Conservation (phyloP, 805 yeast genomes). For the Zygoascus flipseniorum region DNA sequence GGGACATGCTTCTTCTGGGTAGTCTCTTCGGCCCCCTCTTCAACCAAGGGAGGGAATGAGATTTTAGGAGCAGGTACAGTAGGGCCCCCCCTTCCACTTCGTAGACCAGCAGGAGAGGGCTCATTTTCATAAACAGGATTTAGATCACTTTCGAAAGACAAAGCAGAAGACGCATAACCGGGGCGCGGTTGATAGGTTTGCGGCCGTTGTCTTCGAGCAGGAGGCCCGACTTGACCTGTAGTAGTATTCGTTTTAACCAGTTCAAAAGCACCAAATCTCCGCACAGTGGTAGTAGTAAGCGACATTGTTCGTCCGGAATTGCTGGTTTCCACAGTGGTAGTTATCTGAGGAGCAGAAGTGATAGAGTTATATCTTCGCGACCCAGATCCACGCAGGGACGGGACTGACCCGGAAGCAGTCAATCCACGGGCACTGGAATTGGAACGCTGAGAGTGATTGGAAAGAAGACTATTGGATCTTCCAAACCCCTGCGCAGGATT, state of each 20-base stretch:
- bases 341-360: slow-evolving; percentile 1
- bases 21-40: not conserved
- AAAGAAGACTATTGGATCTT: not conserved
- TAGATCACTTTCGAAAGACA: slow-evolving; percentile 22
- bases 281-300: slow-evolving; percentile 30
- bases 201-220: slow-evolving; percentile 2
- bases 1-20: slow-evolving; percentile 14
- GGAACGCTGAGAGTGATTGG: not conserved
- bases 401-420: not conserved
- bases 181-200: slow-evolving; percentile 1
- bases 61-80: not conserved
- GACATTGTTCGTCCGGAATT: slow-evolving; percentile 29
- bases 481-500: slow-evolving; percentile 1
- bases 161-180: slow-evolving; percentile 16
- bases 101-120: not conserved
- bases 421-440: not conserved
- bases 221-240: slow-evolving; percentile 7
- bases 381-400: not conserved
- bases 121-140: slow-evolving; percentile 21
- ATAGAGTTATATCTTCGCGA: not conserved
- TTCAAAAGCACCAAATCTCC: slow-evolving; percentile 30
- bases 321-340: not conserved
- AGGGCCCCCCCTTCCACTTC: not conserved
- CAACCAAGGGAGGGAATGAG: not conserved
- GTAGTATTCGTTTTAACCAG: slow-evolving; percentile 25